Evolutionary conservation across 805 yeast genomes (phyloP), one percentile per base, ranked within the genome.

Genomic region (Kluyveromyces lactis): DNA sequence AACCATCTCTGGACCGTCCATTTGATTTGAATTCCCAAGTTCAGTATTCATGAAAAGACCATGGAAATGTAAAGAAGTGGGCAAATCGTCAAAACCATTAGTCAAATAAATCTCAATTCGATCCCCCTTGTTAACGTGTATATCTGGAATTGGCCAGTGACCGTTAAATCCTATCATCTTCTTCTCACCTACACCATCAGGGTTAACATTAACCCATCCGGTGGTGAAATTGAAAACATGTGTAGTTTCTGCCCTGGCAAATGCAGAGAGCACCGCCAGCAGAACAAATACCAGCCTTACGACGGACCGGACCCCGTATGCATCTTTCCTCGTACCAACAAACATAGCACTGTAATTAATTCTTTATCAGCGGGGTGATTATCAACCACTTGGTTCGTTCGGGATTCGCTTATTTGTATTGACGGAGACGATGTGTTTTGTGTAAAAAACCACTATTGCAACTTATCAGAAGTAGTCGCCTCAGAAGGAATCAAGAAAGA

Each of bases 1-100:
- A 33, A 90, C 70, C 75, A 75, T 68, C 52, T 82, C 83, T 12
- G 95, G 94, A 43, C 98, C 98, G 62, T 90, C 98, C 90, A 83
- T 82, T 55, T 69, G 75, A 28, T 44, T 49, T 8, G 38, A 36
- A 36, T 56, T 55, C 36, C 66, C 67, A 47, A 57, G 60, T 6
- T 77, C 58, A 3, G 81, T 80, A 43, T 72, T 71, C 64, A 79
- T 85, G 58, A 79, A 76, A 50, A 83, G 53, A 4, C 94, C 94
- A 55, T 83, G 94, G 73, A 83, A 81, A 64, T 83, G 94, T 46
- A 83, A 62, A 2, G 87, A 69, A 13, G 92, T 81, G 2, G 51
- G 60, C 33, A 50, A 52, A 31, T 71, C 69, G 13, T 53, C 62
- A 34, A 83, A 68, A 1, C 80, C 84, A 48, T 83, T 83, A 23